Conservation (phyloP, 2,329 filamentous ascomycete species). For the Colletotrichum incanum region DNA sequence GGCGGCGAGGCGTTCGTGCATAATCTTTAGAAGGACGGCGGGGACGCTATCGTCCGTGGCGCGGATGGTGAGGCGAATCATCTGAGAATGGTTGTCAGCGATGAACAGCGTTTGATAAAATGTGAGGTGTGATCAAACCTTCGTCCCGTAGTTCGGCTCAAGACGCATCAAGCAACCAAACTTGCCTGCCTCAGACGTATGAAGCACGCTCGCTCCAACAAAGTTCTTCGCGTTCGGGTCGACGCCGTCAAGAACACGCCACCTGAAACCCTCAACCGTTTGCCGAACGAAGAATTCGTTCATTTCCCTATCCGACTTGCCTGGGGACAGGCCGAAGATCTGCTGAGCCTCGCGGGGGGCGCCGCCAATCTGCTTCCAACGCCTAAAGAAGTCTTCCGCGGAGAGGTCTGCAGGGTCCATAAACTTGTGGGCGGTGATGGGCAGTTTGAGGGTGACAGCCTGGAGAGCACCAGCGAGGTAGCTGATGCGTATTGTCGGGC, state of each 20-base stretch:
- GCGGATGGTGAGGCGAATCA: constrained; percentile 94
- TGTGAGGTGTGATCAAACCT: constrained; percentile 69
- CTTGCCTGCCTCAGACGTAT: constrained; percentile 87
- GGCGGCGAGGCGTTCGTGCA: constrained; percentile 84
- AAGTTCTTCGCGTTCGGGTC: constrained; percentile 96
- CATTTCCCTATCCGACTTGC: constrained; percentile 74
- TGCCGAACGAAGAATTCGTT: constrained; percentile 79
- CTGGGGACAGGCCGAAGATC: constrained; percentile 79
- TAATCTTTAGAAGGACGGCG: constrained; percentile 82
- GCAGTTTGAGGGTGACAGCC: constrained; percentile 91
- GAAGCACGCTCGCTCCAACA: constrained; percentile 90
- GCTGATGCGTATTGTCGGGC: constrained; percentile 92
- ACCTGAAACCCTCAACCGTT: constrained; percentile 87
- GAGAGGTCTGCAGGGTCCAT: constrained; percentile 93
- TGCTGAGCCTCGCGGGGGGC: constrained; percentile 88
- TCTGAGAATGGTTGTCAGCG: constrained; percentile 69
- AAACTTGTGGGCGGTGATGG: constrained; percentile 92
- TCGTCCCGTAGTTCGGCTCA: constrained; percentile 93
- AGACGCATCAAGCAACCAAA: constrained; percentile 93
- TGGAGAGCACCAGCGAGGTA: constrained; percentile 96
- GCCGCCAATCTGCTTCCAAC: constrained; percentile 98
- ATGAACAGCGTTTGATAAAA: background rate
- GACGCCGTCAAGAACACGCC: constrained; percentile 87
- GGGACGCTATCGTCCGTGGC: constrained; percentile 95
- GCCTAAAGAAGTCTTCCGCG: constrained; percentile 97